Percentiles rank a stretch among this genome's conserved stretches.
phyloP scores from a whole-genome alignment of 805 yeast genomes.

The Kluyveromyces siamensis region DNA sequence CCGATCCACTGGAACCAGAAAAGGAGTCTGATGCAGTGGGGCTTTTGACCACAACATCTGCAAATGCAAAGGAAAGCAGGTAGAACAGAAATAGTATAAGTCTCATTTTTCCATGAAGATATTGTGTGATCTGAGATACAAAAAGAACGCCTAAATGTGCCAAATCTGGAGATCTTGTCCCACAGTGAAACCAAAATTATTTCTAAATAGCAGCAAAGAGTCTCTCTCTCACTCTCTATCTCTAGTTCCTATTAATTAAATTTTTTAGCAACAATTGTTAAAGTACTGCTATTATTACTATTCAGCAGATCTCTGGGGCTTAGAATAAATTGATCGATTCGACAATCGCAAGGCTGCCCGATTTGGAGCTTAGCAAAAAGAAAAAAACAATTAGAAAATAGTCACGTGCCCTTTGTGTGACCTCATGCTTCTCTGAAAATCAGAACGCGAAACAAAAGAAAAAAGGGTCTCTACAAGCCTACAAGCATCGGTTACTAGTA shows the following conservation, averaged over 20 bases:
- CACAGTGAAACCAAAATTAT: too few relatives aligned
- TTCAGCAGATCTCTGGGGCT: neutral
- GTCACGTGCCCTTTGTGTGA: too few relatives aligned
- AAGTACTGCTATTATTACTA: too few relatives aligned
- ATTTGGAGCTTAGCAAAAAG: neutral
- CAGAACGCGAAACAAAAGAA: too few relatives aligned
- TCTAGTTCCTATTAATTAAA: neutral
- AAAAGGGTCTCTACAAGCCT: too few relatives aligned
- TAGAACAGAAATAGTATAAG: neutral
- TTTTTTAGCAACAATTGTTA: too few relatives aligned
- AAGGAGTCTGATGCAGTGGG: slow-evolving; percentile 8
- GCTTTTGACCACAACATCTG: slow-evolving; percentile 6
- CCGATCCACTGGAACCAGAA: slow-evolving; percentile 15
- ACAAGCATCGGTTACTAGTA: too few relatives aligned
- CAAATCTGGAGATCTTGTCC: too few relatives aligned
- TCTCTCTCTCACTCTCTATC: too few relatives aligned
- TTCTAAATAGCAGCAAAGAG: too few relatives aligned
- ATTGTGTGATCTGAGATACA: neutral
- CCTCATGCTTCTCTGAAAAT: too few relatives aligned
- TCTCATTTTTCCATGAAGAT: neutral
- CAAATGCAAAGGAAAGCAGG: neutral
- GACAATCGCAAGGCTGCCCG: neutral
- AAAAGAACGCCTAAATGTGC: neutral
- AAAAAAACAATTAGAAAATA: too few relatives aligned
- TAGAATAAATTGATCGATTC: neutral